A percentile compares a stretch with the other conserved stretches of the same genome.
Evolutionary conservation across 2,329 filamentous ascomycete genomes (phyloP).

Genomic region (Ploettnerulaceae sp.): DNA sequence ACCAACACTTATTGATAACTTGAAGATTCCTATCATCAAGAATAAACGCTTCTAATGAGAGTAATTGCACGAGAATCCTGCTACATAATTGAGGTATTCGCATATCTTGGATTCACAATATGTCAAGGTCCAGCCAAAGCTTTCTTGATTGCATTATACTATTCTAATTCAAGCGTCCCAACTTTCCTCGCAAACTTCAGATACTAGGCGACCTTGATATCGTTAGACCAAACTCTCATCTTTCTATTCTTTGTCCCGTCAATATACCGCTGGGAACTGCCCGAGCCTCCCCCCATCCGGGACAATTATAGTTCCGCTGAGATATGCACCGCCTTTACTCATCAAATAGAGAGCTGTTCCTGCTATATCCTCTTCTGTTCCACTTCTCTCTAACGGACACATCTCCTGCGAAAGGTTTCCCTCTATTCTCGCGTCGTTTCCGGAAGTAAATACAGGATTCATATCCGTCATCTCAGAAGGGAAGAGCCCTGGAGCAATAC

Average conservation of each 20-base stretch:
- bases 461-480: constrained; percentile 14
- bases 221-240: not conserved
- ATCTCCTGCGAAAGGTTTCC: not conserved
- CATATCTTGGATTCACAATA: too few relatives aligned
- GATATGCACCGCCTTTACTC: constrained; percentile 26
- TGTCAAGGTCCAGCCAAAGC: too few relatives aligned
- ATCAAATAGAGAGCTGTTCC: constrained; percentile 45
- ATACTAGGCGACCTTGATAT: not conserved
- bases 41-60: too few relatives aligned
- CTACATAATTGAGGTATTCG: too few relatives aligned
- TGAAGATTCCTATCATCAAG: too few relatives aligned
- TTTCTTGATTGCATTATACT: too few relatives aligned
- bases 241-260: not conserved
- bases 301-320: constrained; percentile 23
- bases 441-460: not conserved
- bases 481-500: constrained; percentile 16
- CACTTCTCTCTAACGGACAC: constrained; percentile 34
- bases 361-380: constrained; percentile 58
- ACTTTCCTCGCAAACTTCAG: too few relatives aligned
- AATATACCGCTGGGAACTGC: constrained; percentile 14
- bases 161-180: too few relatives aligned
- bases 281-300: constrained; percentile 25
- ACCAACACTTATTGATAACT: too few relatives aligned
- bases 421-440: constrained; percentile 33
- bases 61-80: too few relatives aligned